phyloP scores from a whole-genome alignment of 2,329 filamentous ascomycete genomes.

The Stagonosporopsis cucurbitacearum region DNA sequence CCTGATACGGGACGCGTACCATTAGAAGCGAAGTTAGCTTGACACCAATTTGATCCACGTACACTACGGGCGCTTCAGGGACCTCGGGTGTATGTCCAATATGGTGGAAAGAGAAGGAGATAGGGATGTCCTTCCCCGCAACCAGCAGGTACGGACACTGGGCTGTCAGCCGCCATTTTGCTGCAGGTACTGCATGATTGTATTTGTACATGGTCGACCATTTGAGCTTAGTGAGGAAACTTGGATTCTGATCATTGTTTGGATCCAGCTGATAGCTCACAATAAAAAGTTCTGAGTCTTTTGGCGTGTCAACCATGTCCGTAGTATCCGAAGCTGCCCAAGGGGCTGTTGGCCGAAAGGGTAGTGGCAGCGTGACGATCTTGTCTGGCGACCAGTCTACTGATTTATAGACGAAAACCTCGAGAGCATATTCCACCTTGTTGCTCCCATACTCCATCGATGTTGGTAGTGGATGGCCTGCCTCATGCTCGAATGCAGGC shows the following conservation, averaged over 20 bases:
- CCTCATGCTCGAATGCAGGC: conserved; percentile 2
- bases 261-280: not conserved
- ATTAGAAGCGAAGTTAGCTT: not conserved
- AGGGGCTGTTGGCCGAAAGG: not conserved
- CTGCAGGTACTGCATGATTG: not conserved
- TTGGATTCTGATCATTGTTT: not conserved
- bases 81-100: not conserved
- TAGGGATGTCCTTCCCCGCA: not conserved
- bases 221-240: conserved; percentile 1
- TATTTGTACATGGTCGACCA: conserved; percentile 1
- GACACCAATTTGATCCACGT: not conserved
- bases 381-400: not conserved
- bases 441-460: not conserved
- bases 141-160: not conserved
- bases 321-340: not conserved
- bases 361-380: not conserved
- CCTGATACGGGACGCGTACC: not conserved
- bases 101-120: not conserved
- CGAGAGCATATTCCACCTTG: not conserved
- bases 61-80: not conserved
- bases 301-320: not conserved
- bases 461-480: not conserved
- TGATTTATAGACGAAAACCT: not conserved
- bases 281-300: not conserved
- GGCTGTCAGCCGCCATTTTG: not conserved